Base-by-base conservation (phyloP, 306 rosid species). In the Medicago lupulina region DNA sequence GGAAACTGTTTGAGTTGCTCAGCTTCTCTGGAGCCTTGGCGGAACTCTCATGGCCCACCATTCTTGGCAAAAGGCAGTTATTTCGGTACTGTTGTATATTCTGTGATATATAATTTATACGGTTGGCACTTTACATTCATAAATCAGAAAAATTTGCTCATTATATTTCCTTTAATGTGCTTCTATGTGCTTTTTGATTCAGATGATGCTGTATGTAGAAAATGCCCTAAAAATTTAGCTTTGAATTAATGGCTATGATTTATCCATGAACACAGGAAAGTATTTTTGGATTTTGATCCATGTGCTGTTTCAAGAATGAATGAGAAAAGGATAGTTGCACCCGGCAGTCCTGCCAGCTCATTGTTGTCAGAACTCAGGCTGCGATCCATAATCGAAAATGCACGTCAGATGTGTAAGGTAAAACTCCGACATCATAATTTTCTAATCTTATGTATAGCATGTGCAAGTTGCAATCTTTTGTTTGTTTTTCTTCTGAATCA, bases 1-100 rank as follows among this genome's bases (percentile, higher is more conserved):
- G 97, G 83, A 91, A 81, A 81, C 81, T 91, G 81, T 88, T 87
- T 23, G 93, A 91, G 86, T 72, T 91, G 74, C 97, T 91, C 77
- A 84, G 97, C 84, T 83, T 86, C 67, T 83, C 97, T 36, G 97
- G 93, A 72, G 91, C 97, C 62, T 86, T 88, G 86, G 97, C 95
- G 16, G 95, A 88, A 81, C 89, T 92, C 44, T 61, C 90, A 0
- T 91, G 93, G 93, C 93, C 93, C 51, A 65, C 85, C 70, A 86
- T 89, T 83, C 95, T 89, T 39, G 59, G 76, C 71, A 89, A 89
- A 85, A 81, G 90, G 75, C 78, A 73, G 72, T 68, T 86, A 55
- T 91, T 91, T 78, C 82, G 97, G 97, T 91, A 91, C 55, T 67
- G 61, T 67, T 66, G 38, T 81, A 25, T 73, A 51, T 53, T 46